Conservation (phyloP, 352 stramenopile species). For the Pythium phragmitis region DNA sequence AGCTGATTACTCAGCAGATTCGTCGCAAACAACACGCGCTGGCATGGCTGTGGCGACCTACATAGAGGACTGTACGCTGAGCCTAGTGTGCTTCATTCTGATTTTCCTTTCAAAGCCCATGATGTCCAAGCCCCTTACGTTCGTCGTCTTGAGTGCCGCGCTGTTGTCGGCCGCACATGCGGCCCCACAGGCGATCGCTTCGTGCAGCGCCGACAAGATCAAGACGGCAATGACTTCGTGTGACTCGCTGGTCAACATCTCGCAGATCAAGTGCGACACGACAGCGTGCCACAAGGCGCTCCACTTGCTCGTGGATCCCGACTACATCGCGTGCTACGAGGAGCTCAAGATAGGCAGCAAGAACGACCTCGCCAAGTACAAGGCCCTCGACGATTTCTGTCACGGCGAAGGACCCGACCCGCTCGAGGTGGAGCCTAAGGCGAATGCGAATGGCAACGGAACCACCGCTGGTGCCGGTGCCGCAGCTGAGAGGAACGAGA, state of each 20-base stretch:
- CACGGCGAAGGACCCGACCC: conserved; percentile 37
- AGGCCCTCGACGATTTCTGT: conserved; percentile 45
- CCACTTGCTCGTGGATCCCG: conserved; percentile 37
- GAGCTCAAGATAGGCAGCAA: conserved; percentile 32
- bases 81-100: too few relatives aligned
- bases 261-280: conserved; percentile 41
- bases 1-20: background rate
- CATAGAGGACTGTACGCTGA: too few relatives aligned
- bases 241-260: conserved; percentile 42
- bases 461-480: conserved; percentile 1
- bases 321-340: conserved; percentile 40
- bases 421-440: conserved; percentile 19
- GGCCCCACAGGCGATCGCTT: conserved; percentile 4
- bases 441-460: conserved; percentile 5
- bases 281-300: conserved; percentile 40
- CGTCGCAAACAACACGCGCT: background rate
- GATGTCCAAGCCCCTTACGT: background rate
- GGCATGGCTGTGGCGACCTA: too few relatives aligned
- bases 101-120: conserved; percentile 12
- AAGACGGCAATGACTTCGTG: conserved; percentile 30
- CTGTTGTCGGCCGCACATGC: conserved; percentile 1
- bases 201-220: conserved; percentile 24
- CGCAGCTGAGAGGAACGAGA: conserved; percentile 2
- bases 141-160: background rate
- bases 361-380: conserved; percentile 42